Evolutionary conservation across 805 yeast species (phyloP).

Genomic region (Zygosaccharomyces bailii): DNA sequence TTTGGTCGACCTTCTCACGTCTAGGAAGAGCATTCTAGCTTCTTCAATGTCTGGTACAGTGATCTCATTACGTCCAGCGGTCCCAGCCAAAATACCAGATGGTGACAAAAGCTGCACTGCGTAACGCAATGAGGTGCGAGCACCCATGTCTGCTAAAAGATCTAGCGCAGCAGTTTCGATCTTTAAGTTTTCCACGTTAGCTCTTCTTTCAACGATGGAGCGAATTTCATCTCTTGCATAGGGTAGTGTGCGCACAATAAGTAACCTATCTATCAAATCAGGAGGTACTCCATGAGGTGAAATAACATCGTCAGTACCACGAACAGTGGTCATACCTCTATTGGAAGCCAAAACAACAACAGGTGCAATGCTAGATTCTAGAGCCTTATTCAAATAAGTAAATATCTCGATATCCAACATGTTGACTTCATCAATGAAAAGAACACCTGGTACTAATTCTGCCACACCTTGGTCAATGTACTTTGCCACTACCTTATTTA

Average conservation of each 20-base stretch:
- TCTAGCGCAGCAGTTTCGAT: constrained; percentile 68
- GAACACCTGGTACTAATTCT: constrained; percentile 94
- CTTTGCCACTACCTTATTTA: constrained; percentile 90
- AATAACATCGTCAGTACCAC: constrained; percentile 81
- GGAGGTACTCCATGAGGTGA: constrained; percentile 98
- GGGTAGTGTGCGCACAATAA: constrained; percentile 90
- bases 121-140: constrained; percentile 79
- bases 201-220: constrained; percentile 77
- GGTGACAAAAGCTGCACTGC: constrained; percentile 90
- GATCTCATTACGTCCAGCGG: constrained; percentile 68
- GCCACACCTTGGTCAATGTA: constrained; percentile 98
- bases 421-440: constrained; percentile 96
- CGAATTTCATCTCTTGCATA: constrained; percentile 79
- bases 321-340: constrained; percentile 85
- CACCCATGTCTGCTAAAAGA: constrained; percentile 68
- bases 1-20: constrained; percentile 74
- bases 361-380: constrained; percentile 90
- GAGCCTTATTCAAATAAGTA: constrained; percentile 89
- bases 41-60: constrained; percentile 73
- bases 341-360: constrained; percentile 94
- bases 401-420: constrained; percentile 97
- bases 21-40: constrained; percentile 77
- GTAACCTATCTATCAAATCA: constrained; percentile 85
- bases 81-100: constrained; percentile 74
- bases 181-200: constrained; percentile 70